These are phyloP conservation scores for Fagopyrum tataricum DNA, from an alignment of 148 eudicot species.

Conservation along the genomic window DNA sequence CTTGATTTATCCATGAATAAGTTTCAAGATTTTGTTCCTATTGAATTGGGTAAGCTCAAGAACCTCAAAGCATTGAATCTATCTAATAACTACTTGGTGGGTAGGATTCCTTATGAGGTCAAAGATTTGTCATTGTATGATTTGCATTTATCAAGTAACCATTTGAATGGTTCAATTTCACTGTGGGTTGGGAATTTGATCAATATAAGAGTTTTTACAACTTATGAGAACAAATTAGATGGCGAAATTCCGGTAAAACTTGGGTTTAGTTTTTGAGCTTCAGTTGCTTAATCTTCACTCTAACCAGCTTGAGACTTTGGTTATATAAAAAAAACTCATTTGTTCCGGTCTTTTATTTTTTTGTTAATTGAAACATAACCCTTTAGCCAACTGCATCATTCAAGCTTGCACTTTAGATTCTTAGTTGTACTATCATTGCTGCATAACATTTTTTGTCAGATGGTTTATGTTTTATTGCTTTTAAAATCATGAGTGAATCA, in stretches of 20 bases:
- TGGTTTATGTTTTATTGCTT: too few species aligned
- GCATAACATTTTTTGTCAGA: too few species aligned
- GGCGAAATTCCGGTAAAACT: conserved; percentile 61
- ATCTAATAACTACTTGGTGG: conserved; percentile 58
- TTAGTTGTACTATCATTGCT: too few species aligned
- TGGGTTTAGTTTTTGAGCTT: conserved; percentile 58
- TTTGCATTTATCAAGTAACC: conserved; percentile 62
- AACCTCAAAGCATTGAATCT: conserved; percentile 62
- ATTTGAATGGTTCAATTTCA: conserved; percentile 74
- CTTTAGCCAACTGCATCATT: too few species aligned
- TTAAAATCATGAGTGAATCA: too few species aligned
- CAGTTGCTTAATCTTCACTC: conserved; percentile 78
- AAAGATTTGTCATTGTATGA: conserved; percentile 52
- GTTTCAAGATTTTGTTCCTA: conserved; percentile 56
- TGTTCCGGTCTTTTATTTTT: too few species aligned
- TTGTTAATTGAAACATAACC: too few species aligned
- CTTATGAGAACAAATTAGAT: conserved; percentile 69
- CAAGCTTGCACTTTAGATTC: too few species aligned
- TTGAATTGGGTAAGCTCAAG: conserved; percentile 48
- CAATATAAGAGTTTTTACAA: conserved; percentile 59
- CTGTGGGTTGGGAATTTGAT: conserved; percentile 77
- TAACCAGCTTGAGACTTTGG: conserved; percentile 54
- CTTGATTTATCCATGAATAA: conserved; percentile 83
- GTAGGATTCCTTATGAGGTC: conserved; percentile 67
- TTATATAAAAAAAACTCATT: too few species aligned